phyloP scores from a whole-genome alignment of 768 basidiomycete species.

The Megacollybia marginata region DNA sequence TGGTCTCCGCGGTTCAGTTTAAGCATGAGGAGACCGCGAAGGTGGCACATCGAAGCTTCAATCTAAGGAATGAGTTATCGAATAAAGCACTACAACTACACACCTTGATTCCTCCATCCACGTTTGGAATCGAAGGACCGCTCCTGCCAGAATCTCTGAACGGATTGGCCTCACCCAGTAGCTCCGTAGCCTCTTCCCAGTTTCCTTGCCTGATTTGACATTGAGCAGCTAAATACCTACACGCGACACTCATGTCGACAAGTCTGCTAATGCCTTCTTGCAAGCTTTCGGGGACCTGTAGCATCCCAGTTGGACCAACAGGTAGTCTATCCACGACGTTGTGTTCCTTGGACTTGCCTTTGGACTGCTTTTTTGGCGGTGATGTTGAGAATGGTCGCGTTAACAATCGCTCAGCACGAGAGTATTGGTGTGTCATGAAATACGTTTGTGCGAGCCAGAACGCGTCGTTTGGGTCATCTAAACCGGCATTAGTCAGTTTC shows the following conservation, averaged over 20 bases:
- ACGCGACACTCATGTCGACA: slow-evolving; percentile 92
- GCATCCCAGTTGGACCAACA: slow-evolving; percentile 63
- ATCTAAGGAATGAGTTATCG: slow-evolving; percentile 42
- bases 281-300: slow-evolving; percentile 58
- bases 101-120: slow-evolving; percentile 94
- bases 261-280: slow-evolving; percentile 66
- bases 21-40: slow-evolving; percentile 89
- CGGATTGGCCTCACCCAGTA: slow-evolving; percentile 90
- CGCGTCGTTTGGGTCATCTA: slow-evolving; percentile 94
- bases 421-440: slow-evolving; percentile 93
- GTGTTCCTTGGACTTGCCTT: slow-evolving; percentile 61
- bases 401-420: slow-evolving; percentile 86
- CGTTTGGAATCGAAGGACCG: slow-evolving; percentile 67
- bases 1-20: slow-evolving; percentile 86
- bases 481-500: slow-evolving; percentile 6
- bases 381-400: slow-evolving; percentile 74
- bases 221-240: slow-evolving; percentile 93
- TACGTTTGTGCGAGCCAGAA: slow-evolving; percentile 99
- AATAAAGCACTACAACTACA: not conserved
- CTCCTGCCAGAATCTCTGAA: slow-evolving; percentile 65
- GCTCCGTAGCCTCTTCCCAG: slow-evolving; percentile 86
- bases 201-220: slow-evolving; percentile 90
- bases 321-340: slow-evolving; percentile 52
- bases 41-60: slow-evolving; percentile 94
- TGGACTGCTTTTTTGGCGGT: slow-evolving; percentile 39